A percentile compares a stretch with the other conserved stretches of the same genome.
These are phyloP conservation scores for Schizosaccharomyces cryophilus DNA, from an alignment of 805 yeast genomes.

Conservation along the genomic window DNA sequence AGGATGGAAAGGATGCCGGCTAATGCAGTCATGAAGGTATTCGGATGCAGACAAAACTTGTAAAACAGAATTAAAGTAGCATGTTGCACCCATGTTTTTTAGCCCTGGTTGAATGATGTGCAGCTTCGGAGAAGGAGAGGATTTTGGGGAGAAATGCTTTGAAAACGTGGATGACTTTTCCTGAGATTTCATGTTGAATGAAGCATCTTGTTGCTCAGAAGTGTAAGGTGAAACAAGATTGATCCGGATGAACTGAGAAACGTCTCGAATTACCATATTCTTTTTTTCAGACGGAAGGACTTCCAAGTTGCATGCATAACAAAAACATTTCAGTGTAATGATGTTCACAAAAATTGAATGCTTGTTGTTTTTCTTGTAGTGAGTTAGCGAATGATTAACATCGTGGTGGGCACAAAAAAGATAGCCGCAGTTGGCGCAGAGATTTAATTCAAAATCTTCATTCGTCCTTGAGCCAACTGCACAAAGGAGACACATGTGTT, in stretches of 20 bases:
- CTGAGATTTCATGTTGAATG: background rate
- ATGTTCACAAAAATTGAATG: background rate
- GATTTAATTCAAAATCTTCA: background rate
- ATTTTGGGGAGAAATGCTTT: background rate
- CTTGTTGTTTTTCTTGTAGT: background rate
- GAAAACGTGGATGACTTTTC: background rate
- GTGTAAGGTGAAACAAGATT: background rate
- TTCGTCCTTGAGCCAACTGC: background rate
- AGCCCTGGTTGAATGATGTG: slow-evolving; percentile 29
- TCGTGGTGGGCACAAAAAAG: background rate
- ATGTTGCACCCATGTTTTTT: slow-evolving; percentile 64
- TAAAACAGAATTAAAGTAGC: slow-evolving; percentile 77
- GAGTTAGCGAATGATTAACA: background rate
- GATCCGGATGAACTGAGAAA: background rate
- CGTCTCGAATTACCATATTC: background rate
- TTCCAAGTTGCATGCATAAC: background rate
- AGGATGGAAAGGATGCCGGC: background rate
- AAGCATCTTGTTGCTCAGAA: background rate
- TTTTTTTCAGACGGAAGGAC: background rate
- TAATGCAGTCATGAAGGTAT: background rate
- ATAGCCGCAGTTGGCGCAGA: background rate
- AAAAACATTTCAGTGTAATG: background rate
- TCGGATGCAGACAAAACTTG: slow-evolving; percentile 36
- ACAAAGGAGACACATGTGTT: background rate
- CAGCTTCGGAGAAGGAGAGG: background rate